A percentile compares a stretch with the other conserved stretches of the same genome.
phyloP scores from a whole-genome alignment of 345 rosid species.

The Anacardium occidentale region DNA sequence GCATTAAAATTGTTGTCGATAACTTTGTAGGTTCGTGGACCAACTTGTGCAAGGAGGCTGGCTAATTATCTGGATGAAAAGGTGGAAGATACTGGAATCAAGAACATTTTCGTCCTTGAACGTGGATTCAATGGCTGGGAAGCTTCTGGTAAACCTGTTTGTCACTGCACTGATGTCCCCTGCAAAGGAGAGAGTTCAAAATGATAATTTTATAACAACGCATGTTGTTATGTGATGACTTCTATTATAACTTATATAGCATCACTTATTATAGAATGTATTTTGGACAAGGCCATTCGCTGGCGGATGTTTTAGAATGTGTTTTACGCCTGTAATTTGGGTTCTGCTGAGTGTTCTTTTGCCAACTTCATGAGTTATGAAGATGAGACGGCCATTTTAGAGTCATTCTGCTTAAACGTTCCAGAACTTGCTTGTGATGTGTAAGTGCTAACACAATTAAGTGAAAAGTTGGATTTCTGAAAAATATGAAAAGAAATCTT shows the following conservation, averaged over 20 bases:
- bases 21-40: conserved; percentile 80
- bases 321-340: background rate
- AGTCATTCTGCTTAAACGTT: too few species aligned
- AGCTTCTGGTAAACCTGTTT: conserved; percentile 80
- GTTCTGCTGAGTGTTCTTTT: background rate
- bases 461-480: too few species aligned
- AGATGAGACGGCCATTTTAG: too few species aligned
- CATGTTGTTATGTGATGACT: background rate
- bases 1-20: background rate
- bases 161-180: conserved; percentile 64
- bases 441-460: too few species aligned
- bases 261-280: background rate
- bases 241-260: background rate
- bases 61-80: conserved; percentile 63
- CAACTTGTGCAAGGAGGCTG: conserved; percentile 78
- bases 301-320: background rate
- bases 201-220: background rate
- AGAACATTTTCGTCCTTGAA: conserved; percentile 64
- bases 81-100: conserved; percentile 69
- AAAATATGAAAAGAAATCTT: too few species aligned
- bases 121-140: conserved; percentile 92
- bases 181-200: conserved; percentile 52
- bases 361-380: too few species aligned
- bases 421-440: too few species aligned
- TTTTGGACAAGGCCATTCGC: background rate